phyloP scores from a whole-genome alignment of 805 yeast genomes.

The Nakazawaea populi region DNA sequence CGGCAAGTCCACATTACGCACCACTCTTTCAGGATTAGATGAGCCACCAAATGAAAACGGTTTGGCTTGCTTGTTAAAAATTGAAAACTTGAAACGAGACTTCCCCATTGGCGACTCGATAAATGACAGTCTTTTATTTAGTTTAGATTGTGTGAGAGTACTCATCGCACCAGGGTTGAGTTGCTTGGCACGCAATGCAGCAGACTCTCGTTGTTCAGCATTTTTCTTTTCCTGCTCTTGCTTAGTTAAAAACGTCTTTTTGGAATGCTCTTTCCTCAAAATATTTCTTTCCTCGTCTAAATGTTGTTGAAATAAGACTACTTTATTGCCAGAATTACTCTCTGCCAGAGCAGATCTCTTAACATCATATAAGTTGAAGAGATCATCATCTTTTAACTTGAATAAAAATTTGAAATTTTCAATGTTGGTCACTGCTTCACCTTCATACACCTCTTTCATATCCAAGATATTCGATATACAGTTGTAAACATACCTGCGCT shows the following conservation, averaged over 20 bases:
- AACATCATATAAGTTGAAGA: conserved; percentile 26
- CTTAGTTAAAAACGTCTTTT: conserved; percentile 18
- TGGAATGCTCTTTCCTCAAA: conserved; percentile 40
- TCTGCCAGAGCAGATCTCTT: conserved; percentile 41
- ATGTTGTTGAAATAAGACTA: conserved; percentile 35
- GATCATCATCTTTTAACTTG: conserved; percentile 32
- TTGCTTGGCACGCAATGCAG: conserved; percentile 2
- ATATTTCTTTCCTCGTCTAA: conserved; percentile 47
- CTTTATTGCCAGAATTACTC: conserved; percentile 21
- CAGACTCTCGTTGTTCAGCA: conserved; percentile 8
- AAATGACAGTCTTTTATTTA: not conserved
- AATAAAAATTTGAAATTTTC: conserved; percentile 45
- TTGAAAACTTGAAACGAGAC: conserved; percentile 11
- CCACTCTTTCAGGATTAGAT: conserved; percentile 35
- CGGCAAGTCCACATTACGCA: conserved; percentile 55
- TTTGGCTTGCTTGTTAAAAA: conserved; percentile 39
- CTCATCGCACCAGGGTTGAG: not conserved
- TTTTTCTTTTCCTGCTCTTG: conserved; percentile 19
- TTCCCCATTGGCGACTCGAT: not conserved
- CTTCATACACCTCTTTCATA: conserved; percentile 23
- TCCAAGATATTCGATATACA: conserved; percentile 49
- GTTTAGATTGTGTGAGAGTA: not conserved
- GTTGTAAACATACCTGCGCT: conserved; percentile 64
- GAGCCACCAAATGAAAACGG: conserved; percentile 52
- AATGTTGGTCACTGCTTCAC: conserved; percentile 25